A percentile compares a stretch with the other conserved stretches of the same genome.
phyloP scores from a whole-genome alignment of 768 basidiomycete species.

The Pleurotus giganteus region DNA sequence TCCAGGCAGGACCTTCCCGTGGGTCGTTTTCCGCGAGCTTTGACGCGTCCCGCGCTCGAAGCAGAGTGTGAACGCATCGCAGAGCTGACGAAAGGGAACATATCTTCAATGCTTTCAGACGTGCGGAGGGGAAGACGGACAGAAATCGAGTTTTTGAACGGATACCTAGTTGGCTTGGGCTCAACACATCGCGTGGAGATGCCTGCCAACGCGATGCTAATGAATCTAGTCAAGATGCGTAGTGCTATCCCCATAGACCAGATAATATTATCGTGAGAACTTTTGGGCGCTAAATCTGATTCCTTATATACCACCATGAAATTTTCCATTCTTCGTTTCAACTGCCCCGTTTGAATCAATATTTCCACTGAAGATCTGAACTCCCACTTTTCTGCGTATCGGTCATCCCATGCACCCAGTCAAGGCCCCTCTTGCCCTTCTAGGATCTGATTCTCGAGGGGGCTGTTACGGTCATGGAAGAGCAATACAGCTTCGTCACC shows the following conservation, averaged over 20 bases:
- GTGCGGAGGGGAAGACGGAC: constrained; percentile 59
- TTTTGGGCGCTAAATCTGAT: background rate
- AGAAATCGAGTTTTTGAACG: constrained; percentile 84
- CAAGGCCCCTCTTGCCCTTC: constrained; percentile 10
- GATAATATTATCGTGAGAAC: constrained; percentile 6
- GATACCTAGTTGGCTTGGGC: constrained; percentile 71
- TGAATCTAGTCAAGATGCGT: constrained; percentile 60
- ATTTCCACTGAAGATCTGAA: background rate
- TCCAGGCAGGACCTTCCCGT: constrained; percentile 23
- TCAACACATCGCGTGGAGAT: constrained; percentile 51
- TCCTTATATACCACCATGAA: background rate
- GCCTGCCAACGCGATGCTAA: constrained; percentile 51
- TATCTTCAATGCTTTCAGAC: constrained; percentile 83
- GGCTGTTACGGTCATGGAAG: constrained; percentile 11
- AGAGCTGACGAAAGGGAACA: constrained; percentile 56
- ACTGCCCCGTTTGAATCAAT: background rate
- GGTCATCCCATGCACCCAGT: constrained; percentile 2
- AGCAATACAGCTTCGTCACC: background rate
- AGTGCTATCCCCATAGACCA: constrained; percentile 53
- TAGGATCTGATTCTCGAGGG: constrained; percentile 1
- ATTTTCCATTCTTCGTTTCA: background rate
- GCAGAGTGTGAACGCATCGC: constrained; percentile 60
- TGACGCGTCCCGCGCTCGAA: constrained; percentile 46
- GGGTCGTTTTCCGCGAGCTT: constrained; percentile 42
- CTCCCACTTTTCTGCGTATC: constrained; percentile 14